phyloP scores from a whole-genome alignment of 2,329 filamentous ascomycete genomes.

The Dactylellina parvicollis region DNA sequence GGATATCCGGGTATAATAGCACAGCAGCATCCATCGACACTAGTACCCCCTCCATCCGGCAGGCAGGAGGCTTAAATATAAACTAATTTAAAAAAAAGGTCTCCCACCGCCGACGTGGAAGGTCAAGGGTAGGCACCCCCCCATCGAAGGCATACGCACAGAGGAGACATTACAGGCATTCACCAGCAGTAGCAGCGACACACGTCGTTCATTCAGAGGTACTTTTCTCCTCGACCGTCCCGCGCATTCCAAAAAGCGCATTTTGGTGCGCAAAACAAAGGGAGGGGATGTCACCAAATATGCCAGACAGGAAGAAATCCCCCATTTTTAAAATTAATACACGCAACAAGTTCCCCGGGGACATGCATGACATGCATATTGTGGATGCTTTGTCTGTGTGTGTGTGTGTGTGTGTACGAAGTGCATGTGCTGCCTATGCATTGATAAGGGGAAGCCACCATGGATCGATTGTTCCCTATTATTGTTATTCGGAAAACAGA shows the following conservation, averaged over 20 bases:
- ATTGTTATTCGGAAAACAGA: neutral
- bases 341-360: neutral
- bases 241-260: neutral
- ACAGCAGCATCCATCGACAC: neutral
- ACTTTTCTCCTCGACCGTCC: too few species aligned
- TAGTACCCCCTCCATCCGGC: neutral
- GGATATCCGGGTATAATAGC: too few species aligned
- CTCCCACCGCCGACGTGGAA: slow-evolving; percentile 3
- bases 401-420: neutral
- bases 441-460: slow-evolving; percentile 2
- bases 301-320: neutral
- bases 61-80: slow-evolving; percentile 15
- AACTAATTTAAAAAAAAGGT: neutral
- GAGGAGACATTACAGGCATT: neutral
- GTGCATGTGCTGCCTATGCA: slow-evolving; percentile 8
- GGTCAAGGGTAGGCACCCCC: neutral
- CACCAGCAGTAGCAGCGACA: too few species aligned
- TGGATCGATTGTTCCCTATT: neutral
- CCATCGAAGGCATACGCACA: neutral
- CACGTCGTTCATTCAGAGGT: neutral
- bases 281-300: neutral
- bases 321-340: slow-evolving; percentile 18
- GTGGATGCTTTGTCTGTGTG: neutral
- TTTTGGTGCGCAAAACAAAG: neutral
- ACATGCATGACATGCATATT: slow-evolving; percentile 9